These are phyloP conservation scores for Cyphellophora europaea DNA, from an alignment of 2,329 filamentous ascomycete species.

Conservation along the genomic window DNA sequence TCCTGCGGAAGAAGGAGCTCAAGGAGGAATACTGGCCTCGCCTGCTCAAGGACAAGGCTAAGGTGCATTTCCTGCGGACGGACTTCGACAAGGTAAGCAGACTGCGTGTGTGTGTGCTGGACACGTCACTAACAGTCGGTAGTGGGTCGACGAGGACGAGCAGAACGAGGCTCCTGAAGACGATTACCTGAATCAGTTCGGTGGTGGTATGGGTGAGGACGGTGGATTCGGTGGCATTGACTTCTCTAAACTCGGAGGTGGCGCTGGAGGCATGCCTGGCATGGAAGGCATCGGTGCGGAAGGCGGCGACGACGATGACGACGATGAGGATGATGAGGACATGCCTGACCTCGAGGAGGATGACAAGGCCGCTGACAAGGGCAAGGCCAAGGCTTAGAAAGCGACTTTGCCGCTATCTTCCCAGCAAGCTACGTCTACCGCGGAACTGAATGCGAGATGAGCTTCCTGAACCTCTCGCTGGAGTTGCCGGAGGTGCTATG, in stretches of 20 bases:
- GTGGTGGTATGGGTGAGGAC: slow-evolving; percentile 42
- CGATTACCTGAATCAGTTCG: slow-evolving; percentile 49
- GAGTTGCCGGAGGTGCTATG: too few species aligned
- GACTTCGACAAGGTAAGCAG: slow-evolving; percentile 82
- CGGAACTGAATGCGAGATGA: too few species aligned
- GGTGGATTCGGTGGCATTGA: slow-evolving; percentile 57
- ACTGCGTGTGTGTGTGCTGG: too few species aligned
- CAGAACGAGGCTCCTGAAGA: slow-evolving; percentile 84
- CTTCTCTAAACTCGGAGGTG: slow-evolving; percentile 80
- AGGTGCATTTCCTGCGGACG: slow-evolving; percentile 93
- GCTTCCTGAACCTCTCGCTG: too few species aligned
- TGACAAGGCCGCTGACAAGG: slow-evolving; percentile 35
- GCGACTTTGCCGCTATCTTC: too few species aligned
- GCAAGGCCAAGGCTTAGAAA: slow-evolving; percentile 20
- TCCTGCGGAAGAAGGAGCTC: slow-evolving; percentile 94
- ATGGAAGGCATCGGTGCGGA: slow-evolving; percentile 23
- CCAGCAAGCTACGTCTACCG: too few species aligned
- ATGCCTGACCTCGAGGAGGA: slow-evolving; percentile 72
- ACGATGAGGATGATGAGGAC: slow-evolving; percentile 59
- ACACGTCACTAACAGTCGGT: background rate
- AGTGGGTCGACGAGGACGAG: slow-evolving; percentile 98
- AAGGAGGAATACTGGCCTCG: slow-evolving; percentile 94
- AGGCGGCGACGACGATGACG: slow-evolving; percentile 31
- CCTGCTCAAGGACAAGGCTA: slow-evolving; percentile 81
- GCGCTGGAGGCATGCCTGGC: slow-evolving; percentile 35